Evolutionary conservation across 1,284 basidiomycete genomes (phyloP).

Genomic region (Cryptococcus deneoformans): DNA sequence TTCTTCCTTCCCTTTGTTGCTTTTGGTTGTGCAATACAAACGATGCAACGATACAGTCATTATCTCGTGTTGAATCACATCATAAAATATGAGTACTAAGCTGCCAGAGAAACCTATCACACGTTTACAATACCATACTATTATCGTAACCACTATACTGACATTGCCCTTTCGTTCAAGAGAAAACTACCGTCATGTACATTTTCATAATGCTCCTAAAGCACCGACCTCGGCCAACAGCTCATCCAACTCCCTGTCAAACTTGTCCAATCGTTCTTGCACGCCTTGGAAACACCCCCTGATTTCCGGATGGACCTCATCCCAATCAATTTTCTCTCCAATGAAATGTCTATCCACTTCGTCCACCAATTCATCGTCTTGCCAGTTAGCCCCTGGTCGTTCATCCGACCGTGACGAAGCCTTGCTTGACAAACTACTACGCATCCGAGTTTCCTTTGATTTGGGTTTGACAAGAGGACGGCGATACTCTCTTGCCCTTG

Average conservation of each 20-base stretch:
- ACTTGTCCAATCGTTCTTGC: conserved; percentile 70
- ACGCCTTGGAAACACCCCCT: conserved; percentile 61
- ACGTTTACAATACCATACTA: too few species aligned
- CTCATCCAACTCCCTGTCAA: conserved; percentile 69
- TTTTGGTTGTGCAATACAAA: too few species aligned
- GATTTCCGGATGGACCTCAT: conserved; percentile 66
- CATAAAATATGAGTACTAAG: too few species aligned
- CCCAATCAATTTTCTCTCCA: conserved; percentile 57
- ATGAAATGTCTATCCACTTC: conserved; percentile 66
- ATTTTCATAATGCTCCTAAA: neutral
- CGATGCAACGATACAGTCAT: too few species aligned
- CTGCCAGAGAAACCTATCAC: too few species aligned
- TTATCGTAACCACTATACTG: too few species aligned
- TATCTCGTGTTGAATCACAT: too few species aligned
- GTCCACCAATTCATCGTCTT: neutral
- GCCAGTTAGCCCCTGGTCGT: neutral
- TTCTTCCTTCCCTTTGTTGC: too few species aligned
- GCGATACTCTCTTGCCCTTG: conserved; percentile 54
- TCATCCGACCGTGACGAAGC: neutral
- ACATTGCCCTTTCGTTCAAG: too few species aligned
- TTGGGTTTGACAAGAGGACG: neutral
- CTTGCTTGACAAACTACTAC: neutral
- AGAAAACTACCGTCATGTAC: too few species aligned
- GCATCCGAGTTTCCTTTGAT: neutral
- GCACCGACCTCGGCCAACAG: conserved; percentile 49